phyloP scores from a whole-genome alignment of 768 basidiomycete species.

The Amanita molliuscula region DNA sequence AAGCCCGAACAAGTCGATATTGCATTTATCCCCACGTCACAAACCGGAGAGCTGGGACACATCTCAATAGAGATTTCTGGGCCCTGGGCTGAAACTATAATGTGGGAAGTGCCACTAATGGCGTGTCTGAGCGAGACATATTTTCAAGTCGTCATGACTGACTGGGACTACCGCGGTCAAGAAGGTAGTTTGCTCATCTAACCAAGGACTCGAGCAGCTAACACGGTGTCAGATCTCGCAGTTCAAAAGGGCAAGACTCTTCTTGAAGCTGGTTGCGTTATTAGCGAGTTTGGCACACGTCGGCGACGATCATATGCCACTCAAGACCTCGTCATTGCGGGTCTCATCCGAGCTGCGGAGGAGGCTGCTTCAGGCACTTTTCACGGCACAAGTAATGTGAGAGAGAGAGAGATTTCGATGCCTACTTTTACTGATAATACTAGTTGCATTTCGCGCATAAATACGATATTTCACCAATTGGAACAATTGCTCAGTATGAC shows the following conservation, averaged over 20 bases:
- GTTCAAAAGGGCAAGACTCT: conserved; percentile 61
- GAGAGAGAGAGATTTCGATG: conserved; percentile 11
- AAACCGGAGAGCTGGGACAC: conserved; percentile 41
- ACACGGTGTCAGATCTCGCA: conserved; percentile 44
- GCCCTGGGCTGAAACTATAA: conserved; percentile 73
- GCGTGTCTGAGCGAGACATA: conserved; percentile 84
- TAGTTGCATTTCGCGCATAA: conserved; percentile 82
- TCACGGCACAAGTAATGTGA: conserved; percentile 86
- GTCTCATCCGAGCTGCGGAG: conserved; percentile 54
- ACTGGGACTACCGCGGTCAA: conserved; percentile 85
- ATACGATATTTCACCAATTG: conserved; percentile 54
- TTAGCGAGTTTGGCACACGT: conserved; percentile 86
- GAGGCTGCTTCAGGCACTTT: conserved; percentile 44
- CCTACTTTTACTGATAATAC: conserved; percentile 2
- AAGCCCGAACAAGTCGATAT: conserved; percentile 65
- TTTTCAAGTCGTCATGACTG: conserved; percentile 61
- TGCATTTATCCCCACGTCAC: conserved; percentile 48
- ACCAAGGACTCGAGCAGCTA: not conserved
- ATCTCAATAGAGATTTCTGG: conserved; percentile 68
- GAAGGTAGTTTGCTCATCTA: conserved; percentile 33
- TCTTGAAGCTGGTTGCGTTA: conserved; percentile 50
- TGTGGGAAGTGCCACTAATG: conserved; percentile 97
- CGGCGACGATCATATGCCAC: conserved; percentile 61
- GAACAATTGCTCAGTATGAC: conserved; percentile 81
- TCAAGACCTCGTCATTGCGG: conserved; percentile 70